These are phyloP conservation scores for Colletotrichum godetiae DNA, from an alignment of 2,329 filamentous ascomycete genomes.

Conservation along the genomic window DNA sequence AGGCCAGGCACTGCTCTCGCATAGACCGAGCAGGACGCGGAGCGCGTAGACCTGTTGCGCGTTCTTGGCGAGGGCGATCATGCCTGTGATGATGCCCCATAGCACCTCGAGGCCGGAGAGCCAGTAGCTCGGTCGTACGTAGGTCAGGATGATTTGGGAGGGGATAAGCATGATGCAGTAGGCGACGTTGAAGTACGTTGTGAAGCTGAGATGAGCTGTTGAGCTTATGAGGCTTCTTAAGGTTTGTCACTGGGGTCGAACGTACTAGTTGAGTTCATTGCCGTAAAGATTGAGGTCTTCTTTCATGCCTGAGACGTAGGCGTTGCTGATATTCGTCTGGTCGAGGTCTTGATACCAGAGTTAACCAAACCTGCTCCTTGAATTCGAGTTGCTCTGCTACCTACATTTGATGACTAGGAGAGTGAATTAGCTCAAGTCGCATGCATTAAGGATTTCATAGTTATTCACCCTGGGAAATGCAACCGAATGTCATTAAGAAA, in stretches of 20 bases:
- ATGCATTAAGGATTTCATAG: not conserved
- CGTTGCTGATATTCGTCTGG: slow-evolving; percentile 54
- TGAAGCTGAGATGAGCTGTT: slow-evolving; percentile 22
- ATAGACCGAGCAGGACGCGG: slow-evolving; percentile 56
- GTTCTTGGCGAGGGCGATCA: slow-evolving; percentile 30
- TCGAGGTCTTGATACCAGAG: slow-evolving; percentile 41
- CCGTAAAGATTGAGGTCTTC: slow-evolving; percentile 59
- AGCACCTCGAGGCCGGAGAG: slow-evolving; percentile 42
- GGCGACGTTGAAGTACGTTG: slow-evolving; percentile 39
- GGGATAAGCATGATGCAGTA: slow-evolving; percentile 44
- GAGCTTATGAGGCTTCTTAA: not conserved
- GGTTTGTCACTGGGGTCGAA: not conserved
- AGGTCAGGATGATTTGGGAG: slow-evolving; percentile 43
- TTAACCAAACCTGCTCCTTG: not conserved
- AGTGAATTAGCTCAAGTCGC: not conserved
- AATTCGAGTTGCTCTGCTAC: not conserved
- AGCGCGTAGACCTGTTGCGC: slow-evolving; percentile 53
- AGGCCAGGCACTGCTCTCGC: slow-evolving; percentile 48
- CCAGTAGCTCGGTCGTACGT: slow-evolving; percentile 43
- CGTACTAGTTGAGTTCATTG: slow-evolving; percentile 47
- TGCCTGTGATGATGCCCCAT: slow-evolving; percentile 38
- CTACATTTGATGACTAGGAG: slow-evolving; percentile 37
- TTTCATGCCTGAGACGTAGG: slow-evolving; percentile 60
- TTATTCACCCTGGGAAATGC: slow-evolving; percentile 34
- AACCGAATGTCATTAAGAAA: slow-evolving; percentile 37